These are phyloP conservation scores for Prunus yedoensis DNA, from an alignment of 331 rosid genomes.

Conservation along the genomic window DNA sequence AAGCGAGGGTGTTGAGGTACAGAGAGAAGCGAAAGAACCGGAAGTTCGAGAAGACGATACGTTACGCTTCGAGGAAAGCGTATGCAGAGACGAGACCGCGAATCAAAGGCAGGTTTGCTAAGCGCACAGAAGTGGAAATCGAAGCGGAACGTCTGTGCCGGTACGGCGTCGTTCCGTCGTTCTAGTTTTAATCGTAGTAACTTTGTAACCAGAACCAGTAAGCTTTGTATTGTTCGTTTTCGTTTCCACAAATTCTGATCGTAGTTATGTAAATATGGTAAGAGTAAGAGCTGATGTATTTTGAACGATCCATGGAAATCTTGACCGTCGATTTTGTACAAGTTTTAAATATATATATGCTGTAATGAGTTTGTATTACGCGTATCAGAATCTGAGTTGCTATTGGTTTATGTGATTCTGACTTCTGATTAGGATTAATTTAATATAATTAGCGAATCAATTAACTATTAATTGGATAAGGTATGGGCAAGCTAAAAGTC, in stretches of 20 bases:
- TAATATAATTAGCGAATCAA: not conserved
- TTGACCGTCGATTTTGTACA: constrained; percentile 22
- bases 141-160: constrained; percentile 53
- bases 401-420: constrained; percentile 1
- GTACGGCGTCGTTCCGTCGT: constrained; percentile 87
- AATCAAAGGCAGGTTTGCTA: constrained; percentile 93
- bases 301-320: constrained; percentile 37
- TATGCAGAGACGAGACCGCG: too few species aligned
- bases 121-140: constrained; percentile 53
- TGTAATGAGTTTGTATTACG: constrained; percentile 11
- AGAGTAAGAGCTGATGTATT: not conserved
- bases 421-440: not conserved
- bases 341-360: not conserved
- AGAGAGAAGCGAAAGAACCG: too few species aligned
- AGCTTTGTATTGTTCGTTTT: not conserved
- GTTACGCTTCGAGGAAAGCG: too few species aligned
- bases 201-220: not conserved
- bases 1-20: too few species aligned
- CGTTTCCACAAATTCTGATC: not conserved
- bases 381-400: constrained; percentile 4
- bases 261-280: not conserved
- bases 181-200: constrained; percentile 16
- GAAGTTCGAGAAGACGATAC: too few species aligned
- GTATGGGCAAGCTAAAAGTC: not conserved
- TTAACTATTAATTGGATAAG: not conserved